These are phyloP conservation scores for Penicillium fuscoglaucum DNA, from an alignment of 2,329 filamentous ascomycete species.

Conservation along the genomic window DNA sequence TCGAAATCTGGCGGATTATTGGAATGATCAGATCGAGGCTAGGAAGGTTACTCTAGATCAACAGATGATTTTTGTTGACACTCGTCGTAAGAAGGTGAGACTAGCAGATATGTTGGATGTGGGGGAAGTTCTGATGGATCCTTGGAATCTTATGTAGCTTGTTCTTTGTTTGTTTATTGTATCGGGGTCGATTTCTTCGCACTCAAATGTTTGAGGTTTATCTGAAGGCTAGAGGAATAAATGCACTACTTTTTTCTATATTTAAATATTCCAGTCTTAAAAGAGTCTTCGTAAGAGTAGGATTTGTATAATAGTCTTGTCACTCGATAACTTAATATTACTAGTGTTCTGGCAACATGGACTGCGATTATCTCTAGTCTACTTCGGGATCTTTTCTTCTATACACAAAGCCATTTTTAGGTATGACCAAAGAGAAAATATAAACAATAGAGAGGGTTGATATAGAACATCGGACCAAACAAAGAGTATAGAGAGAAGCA, in stretches of 20 bases:
- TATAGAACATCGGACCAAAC: not conserved
- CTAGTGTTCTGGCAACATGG: too few species aligned
- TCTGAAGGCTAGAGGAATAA: not conserved
- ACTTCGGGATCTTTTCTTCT: not conserved
- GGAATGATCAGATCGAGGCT: not conserved
- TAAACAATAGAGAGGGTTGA: not conserved
- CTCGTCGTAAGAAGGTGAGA: not conserved
- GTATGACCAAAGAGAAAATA: not conserved
- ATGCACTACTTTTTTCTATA: not conserved
- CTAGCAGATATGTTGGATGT: constrained; percentile 4
- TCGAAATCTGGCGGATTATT: not conserved
- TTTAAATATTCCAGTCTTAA: too few species aligned
- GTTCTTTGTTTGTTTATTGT: not conserved
- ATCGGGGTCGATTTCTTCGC: not conserved
- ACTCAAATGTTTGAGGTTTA: not conserved
- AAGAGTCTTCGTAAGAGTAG: not conserved
- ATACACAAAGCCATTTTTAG: not conserved
- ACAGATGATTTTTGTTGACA: not conserved
- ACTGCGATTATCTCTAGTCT: too few species aligned
- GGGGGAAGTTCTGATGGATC: not conserved
- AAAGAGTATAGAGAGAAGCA: not conserved
- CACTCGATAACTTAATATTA: not conserved
- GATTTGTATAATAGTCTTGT: not conserved
- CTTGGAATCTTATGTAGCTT: not conserved
- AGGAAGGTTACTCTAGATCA: not conserved